Evolutionary conservation across 1,284 basidiomycete species (phyloP).

Genomic region (Cryptococcus sp.): DNA sequence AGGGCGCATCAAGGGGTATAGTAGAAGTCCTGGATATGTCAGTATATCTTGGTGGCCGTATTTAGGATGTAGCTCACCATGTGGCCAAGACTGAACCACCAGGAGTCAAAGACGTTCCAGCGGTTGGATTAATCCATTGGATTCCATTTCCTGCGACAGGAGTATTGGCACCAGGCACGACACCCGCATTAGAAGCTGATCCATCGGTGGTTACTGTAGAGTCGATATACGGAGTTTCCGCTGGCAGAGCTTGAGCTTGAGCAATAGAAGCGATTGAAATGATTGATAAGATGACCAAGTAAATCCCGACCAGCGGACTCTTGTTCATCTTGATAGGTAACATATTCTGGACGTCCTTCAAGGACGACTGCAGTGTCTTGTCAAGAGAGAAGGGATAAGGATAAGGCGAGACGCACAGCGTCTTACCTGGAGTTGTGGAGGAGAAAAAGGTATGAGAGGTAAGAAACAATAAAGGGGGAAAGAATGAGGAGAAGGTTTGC

Average conservation of each 20-base stretch:
- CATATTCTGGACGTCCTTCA: too few relatives aligned
- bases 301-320: too few relatives aligned
- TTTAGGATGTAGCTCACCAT: slow-evolving; percentile 6
- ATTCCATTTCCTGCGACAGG: neutral
- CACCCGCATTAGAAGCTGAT: too few relatives aligned
- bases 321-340: too few relatives aligned
- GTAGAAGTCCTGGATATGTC: slow-evolving; percentile 7
- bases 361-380: too few relatives aligned
- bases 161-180: neutral
- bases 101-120: slow-evolving; percentile 5
- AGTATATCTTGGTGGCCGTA: neutral
- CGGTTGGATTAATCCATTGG: slow-evolving; percentile 8
- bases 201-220: neutral
- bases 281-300: too few relatives aligned
- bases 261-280: too few relatives aligned
- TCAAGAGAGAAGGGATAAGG: neutral
- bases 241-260: neutral
- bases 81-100: slow-evolving; percentile 9
- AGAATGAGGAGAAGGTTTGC: too few relatives aligned
- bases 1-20: slow-evolving; percentile 6
- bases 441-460: neutral
- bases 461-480: too few relatives aligned
- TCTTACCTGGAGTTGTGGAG: neutral
- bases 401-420: neutral
- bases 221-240: neutral